Evolutionary conservation across 352 stramenopile genomes (phyloP).

Genomic region (Phytophthora capsici): DNA sequence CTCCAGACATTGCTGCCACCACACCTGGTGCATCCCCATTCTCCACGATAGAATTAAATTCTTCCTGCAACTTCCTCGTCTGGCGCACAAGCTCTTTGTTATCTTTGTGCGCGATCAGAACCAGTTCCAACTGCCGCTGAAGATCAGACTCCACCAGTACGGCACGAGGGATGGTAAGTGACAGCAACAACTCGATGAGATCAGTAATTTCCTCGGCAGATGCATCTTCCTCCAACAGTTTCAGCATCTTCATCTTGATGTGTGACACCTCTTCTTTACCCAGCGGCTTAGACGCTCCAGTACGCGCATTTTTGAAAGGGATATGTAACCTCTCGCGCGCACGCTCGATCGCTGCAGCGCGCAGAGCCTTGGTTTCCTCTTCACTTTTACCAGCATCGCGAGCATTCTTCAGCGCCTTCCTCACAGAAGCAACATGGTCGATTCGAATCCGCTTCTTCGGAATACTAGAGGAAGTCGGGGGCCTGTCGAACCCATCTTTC

Average conservation of each 20-base stretch:
- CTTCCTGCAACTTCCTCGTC: constrained; percentile 80
- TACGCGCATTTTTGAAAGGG: constrained; percentile 80
- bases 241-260: constrained; percentile 88
- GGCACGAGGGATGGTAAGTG: constrained; percentile 77
- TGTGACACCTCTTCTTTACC: constrained; percentile 85
- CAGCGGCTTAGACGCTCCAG: constrained; percentile 74
- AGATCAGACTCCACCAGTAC: constrained; percentile 80
- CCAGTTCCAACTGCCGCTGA: constrained; percentile 75
- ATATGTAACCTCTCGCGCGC: constrained; percentile 79
- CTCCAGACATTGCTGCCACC: constrained; percentile 34
- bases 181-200: constrained; percentile 81
- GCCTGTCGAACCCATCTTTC: constrained; percentile 36
- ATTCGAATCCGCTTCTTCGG: constrained; percentile 88
- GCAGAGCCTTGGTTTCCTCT: constrained; percentile 77
- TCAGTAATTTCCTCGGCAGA: constrained; percentile 81
- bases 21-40: constrained; percentile 41
- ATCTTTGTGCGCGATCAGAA: constrained; percentile 83
- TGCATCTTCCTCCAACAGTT: constrained; percentile 84
- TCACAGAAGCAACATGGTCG: constrained; percentile 86
- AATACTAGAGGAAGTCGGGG: constrained; percentile 25
- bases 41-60: constrained; percentile 81
- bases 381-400: constrained; percentile 77
- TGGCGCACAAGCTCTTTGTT: constrained; percentile 88
- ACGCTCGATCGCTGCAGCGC: constrained; percentile 75
- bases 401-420: constrained; percentile 79